Base-by-base conservation (phyloP, 352 stramenopile genomes). In the Phytophthora europaea region DNA sequence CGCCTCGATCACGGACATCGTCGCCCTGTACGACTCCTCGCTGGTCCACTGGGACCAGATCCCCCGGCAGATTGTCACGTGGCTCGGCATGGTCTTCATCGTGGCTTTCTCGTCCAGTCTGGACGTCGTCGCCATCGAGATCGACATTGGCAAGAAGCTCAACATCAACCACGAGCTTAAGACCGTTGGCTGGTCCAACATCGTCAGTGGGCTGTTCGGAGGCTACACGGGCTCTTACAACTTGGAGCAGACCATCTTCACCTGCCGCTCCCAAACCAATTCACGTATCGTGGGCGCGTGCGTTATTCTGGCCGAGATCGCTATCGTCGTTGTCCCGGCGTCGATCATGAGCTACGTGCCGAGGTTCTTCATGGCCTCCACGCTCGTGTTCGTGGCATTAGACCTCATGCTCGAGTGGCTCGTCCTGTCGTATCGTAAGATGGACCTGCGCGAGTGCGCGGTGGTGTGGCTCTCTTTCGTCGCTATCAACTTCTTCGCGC, bases 181-280 rank as follows among this genome's bases (percentile, higher is more conserved):
- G 51, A 96, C 90, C n/a, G 97, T 99, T 12, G 98, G 98, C 9
- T 94, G 98, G 71, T 98, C 90, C 43, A 99, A 99, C 83, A 80
- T 99, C 18, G 76, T 99, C 10, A 98, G 89, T 48, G 98, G 98
- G 0, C 23, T 99, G 18, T 91, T 95, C 3, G 97, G 98, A 47
- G 98, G 98, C 40, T 99, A 99, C 84, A 99, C 97, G 5, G 98
- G 98, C 4, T 98, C 87, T 18, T 99, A 99, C 79, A 99, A 99
- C 67, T 99, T 99, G 76, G 97, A 87, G 33, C 98, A 99, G 85
- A 99, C 96, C 28, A 99, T 99, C 65, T 99, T 99, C 81, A 99
- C 97, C 20, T 98, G 94, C 77, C 86, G 94, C 15, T 97, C 94
- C 67, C 87, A 91, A 54, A 91, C 91, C 66, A 93, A 98, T 72